phyloP scores from a whole-genome alignment of 352 stramenopile genomes.

The Globisporangium sylvaticum region DNA sequence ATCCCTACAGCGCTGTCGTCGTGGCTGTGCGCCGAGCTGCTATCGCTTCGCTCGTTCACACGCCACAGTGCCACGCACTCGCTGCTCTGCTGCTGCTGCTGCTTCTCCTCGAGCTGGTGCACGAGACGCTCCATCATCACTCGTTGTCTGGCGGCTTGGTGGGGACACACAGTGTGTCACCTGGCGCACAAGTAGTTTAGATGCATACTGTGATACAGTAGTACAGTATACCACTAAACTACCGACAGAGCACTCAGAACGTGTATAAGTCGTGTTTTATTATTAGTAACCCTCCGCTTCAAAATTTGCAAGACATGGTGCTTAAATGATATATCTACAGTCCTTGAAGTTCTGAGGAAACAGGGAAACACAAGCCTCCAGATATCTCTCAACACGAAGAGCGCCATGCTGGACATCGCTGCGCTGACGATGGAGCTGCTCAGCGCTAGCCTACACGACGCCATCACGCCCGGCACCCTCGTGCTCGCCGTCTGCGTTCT shows the following conservation, averaged over 20 bases:
- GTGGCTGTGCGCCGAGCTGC: neutral
- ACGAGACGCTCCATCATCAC: constrained; percentile 4
- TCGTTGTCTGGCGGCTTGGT: neutral
- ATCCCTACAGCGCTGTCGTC: neutral
- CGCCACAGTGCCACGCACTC: constrained; percentile 5
- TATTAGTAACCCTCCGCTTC: too few relatives aligned
- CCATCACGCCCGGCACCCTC: neutral
- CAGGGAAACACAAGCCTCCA: neutral
- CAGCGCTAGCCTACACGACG: neutral
- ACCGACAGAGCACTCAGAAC: too few relatives aligned
- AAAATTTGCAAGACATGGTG: too few relatives aligned
- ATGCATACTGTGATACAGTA: too few relatives aligned
- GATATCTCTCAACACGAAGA: neutral
- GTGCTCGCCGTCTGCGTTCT: neutral
- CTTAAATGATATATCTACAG: neutral
- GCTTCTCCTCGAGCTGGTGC: neutral
- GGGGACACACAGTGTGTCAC: neutral
- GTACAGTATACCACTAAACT: too few relatives aligned
- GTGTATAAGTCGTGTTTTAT: too few relatives aligned
- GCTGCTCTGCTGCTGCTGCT: neutral
- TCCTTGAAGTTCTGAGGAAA: neutral
- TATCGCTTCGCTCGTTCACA: neutral
- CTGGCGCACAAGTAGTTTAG: too few relatives aligned
- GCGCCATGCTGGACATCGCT: neutral
- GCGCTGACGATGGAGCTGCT: neutral